Percentiles rank a stretch among this genome's conserved stretches.
Evolutionary conservation across 192 early-diverging fungal species (phyloP).

Genomic region (Dissophora globulifera): DNA sequence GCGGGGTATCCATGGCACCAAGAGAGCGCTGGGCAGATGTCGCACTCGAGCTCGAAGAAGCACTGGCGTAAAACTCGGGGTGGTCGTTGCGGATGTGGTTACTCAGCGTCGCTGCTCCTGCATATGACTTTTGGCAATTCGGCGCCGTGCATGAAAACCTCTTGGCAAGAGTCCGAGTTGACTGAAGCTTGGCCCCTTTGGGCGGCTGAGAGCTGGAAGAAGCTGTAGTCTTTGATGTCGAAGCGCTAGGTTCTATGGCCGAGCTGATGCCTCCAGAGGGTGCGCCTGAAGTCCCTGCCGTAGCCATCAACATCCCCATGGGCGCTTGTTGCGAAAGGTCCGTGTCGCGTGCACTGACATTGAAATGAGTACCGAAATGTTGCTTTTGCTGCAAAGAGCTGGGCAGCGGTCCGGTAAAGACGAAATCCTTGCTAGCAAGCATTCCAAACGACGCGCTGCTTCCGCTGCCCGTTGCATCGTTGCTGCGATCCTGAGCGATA

Average conservation of each 20-base stretch:
- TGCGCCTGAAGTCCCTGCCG: background rate
- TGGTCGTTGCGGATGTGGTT: slow-evolving; percentile 42
- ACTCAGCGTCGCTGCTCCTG: slow-evolving; percentile 13
- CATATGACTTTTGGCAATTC: slow-evolving; percentile 29
- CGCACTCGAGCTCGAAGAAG: background rate
- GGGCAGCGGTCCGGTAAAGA: slow-evolving; percentile 3
- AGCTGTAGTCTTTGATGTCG: background rate
- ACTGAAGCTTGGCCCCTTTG: slow-evolving; percentile 3
- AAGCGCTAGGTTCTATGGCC: background rate
- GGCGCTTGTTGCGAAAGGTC: slow-evolving; percentile 1
- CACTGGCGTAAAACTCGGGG: slow-evolving; percentile 1
- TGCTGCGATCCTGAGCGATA: background rate
- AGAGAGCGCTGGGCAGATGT: background rate
- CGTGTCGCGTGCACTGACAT: slow-evolving; percentile 11
- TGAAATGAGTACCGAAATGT: slow-evolving; percentile 26
- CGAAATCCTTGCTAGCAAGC: slow-evolving; percentile 10
- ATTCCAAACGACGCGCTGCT: background rate
- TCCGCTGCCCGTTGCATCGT: background rate
- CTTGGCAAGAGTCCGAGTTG: slow-evolving; percentile 9
- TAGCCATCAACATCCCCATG: background rate
- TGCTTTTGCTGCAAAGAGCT: slow-evolving; percentile 13
- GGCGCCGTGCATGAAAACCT: slow-evolving; percentile 17
- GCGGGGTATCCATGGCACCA: slow-evolving; percentile 1
- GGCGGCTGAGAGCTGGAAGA: background rate
- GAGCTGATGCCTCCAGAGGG: background rate